A percentile compares a stretch with the other conserved stretches of the same genome.
Conservation (phyloP, 2,329 filamentous ascomycete genomes). For the Fusarium multiceps region DNA sequence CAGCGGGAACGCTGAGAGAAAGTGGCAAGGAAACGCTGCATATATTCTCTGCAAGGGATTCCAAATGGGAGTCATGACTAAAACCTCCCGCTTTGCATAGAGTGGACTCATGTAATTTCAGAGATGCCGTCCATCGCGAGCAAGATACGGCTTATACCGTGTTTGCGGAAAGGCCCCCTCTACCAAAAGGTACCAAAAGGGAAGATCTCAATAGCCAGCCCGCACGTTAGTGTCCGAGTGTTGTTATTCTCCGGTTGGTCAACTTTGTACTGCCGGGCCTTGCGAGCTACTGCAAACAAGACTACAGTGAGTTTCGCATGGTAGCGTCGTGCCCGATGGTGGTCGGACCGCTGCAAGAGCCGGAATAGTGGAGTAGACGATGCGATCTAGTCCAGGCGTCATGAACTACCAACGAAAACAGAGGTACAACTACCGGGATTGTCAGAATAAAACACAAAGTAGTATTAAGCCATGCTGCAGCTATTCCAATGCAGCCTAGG, state of each 20-base stretch:
- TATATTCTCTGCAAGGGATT: constrained; percentile 9
- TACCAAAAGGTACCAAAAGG: neutral
- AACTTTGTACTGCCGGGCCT: neutral
- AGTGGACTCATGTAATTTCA: constrained; percentile 1
- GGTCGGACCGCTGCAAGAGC: constrained; percentile 6
- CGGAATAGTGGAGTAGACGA: neutral
- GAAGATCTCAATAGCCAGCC: constrained; percentile 42
- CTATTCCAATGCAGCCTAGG: neutral
- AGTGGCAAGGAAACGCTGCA: neutral
- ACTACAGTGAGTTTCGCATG: neutral
- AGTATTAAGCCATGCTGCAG: neutral
- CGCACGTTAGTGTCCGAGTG: constrained; percentile 18
- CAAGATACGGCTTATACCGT: neutral
- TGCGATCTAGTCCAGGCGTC: neutral
- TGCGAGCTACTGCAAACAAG: neutral
- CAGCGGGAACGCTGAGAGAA: neutral
- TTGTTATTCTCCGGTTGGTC: constrained; percentile 33
- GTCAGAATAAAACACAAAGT: neutral
- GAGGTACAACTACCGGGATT: neutral
- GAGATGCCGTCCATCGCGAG: neutral
- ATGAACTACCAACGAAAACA: neutral
- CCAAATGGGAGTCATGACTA: constrained; percentile 2
- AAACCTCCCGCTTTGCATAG: neutral
- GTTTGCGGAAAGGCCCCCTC: too few relatives aligned
- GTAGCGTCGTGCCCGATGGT: neutral